phyloP scores from a whole-genome alignment of 1,139 yeast genomes.

The Sugiyamaella grinbergsii region DNA sequence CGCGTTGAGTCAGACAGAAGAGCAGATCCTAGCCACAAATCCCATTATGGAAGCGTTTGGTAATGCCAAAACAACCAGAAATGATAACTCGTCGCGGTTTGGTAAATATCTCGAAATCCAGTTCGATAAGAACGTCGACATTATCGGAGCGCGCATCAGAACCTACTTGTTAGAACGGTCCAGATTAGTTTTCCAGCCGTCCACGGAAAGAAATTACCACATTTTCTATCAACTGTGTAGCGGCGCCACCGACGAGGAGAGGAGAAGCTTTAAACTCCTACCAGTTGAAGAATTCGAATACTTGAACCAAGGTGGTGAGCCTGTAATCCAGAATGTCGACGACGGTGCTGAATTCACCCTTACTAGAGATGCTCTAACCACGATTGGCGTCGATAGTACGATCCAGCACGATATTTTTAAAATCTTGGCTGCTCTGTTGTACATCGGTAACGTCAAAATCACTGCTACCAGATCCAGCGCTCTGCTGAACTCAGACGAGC shows the following conservation, averaged over 20 bases:
- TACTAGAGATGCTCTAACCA: constrained; percentile 72
- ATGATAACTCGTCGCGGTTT: constrained; percentile 95
- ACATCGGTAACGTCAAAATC: constrained; percentile 89
- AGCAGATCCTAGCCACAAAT: constrained; percentile 93
- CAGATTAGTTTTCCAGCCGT: constrained; percentile 90
- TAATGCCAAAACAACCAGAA: constrained; percentile 96
- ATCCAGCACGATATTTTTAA: constrained; percentile 72
- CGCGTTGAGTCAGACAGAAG: constrained; percentile 89
- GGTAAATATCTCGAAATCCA: constrained; percentile 94
- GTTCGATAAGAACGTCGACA: constrained; percentile 70
- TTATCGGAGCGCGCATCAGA: constrained; percentile 92
- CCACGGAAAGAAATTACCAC: constrained; percentile 87
- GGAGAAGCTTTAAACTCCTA: constrained; percentile 57
- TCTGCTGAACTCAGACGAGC: constrained; percentile 79
- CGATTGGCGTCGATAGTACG: constrained; percentile 69
- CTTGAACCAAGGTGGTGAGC: constrained; percentile 87
- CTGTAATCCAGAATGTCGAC: constrained; percentile 73
- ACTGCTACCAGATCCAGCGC: constrained; percentile 87
- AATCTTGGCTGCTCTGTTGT: constrained; percentile 84
- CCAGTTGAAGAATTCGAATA: constrained; percentile 72
- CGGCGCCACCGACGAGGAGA: constrained; percentile 68
- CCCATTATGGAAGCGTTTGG: constrained; percentile 99
- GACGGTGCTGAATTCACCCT: constrained; percentile 74
- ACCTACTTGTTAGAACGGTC: constrained; percentile 93
- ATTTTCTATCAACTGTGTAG: constrained; percentile 88